Conservation (phyloP, 2,329 filamentous ascomycete species). For the Cadophora sp. region DNA sequence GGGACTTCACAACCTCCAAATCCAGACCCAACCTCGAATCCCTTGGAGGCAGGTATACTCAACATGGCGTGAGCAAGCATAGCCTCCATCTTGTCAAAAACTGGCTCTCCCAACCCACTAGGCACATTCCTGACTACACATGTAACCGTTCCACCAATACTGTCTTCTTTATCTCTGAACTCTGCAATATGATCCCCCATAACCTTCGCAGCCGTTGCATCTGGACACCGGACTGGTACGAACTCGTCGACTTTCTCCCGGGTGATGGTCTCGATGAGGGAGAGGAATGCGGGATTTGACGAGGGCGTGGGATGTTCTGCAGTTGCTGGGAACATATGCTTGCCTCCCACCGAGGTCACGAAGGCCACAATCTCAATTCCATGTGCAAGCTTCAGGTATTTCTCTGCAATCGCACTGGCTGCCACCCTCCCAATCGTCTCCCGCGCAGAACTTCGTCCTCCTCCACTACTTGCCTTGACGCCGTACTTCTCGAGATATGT, state of each 20-base stretch:
- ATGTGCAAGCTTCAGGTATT: constrained; percentile 82
- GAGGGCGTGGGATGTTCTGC: constrained; percentile 70
- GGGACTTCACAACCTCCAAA: constrained; percentile 87
- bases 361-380: constrained; percentile 92
- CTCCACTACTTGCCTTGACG: constrained; percentile 87
- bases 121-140: constrained; percentile 91
- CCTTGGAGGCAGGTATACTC: constrained; percentile 92
- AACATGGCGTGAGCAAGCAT: constrained; percentile 92
- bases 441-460: constrained; percentile 88
- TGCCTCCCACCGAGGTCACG: constrained; percentile 81
- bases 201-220: constrained; percentile 64
- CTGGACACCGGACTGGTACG: constrained; percentile 87
- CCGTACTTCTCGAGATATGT: constrained; percentile 98
- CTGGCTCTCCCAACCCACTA: constrained; percentile 87
- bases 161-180: constrained; percentile 81
- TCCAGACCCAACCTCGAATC: constrained; percentile 93
- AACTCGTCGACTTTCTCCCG: constrained; percentile 81
- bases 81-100: constrained; percentile 95
- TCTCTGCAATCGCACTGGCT: constrained; percentile 90
- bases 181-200: constrained; percentile 84
- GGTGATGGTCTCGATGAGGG: constrained; percentile 74
- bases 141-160: constrained; percentile 93
- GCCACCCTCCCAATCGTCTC: constrained; percentile 95
- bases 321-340: constrained; percentile 78
- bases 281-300: constrained; percentile 80